These are phyloP conservation scores for Citrus reticulata DNA, from an alignment of 345 rosid species.

Conservation along the genomic window DNA sequence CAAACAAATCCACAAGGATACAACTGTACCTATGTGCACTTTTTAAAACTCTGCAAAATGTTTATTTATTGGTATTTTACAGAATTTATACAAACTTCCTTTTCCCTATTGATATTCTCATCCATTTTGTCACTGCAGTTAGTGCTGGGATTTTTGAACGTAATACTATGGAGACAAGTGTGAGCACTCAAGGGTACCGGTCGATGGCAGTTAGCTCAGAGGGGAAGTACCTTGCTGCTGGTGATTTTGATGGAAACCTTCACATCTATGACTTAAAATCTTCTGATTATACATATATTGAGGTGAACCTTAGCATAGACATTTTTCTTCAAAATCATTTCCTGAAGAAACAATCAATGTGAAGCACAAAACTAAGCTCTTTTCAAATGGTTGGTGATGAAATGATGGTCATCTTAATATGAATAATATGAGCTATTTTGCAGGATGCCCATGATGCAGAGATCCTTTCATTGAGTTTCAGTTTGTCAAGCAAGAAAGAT, in stretches of 20 bases:
- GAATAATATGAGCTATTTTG: constrained; percentile 10
- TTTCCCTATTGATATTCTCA: constrained; percentile 10
- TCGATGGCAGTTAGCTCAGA: constrained; percentile 72
- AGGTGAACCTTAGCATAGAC: constrained; percentile 34
- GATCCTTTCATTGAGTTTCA: constrained; percentile 76
- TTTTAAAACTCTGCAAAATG: not conserved
- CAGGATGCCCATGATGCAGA: constrained; percentile 75
- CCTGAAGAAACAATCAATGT: constrained; percentile 2
- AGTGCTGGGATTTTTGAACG: constrained; percentile 75
- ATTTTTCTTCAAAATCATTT: constrained; percentile 5
- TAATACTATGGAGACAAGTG: constrained; percentile 42
- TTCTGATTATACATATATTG: constrained; percentile 57
- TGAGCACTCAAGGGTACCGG: constrained; percentile 57
- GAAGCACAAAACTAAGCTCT: not conserved
- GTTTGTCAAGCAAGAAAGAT: constrained; percentile 37
- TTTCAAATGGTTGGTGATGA: not conserved
- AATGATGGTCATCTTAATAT: constrained; percentile 14
- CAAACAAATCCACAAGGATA: not conserved
- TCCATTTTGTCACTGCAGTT: constrained; percentile 33
- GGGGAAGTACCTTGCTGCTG: constrained; percentile 77
- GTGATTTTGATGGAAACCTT: constrained; percentile 80
- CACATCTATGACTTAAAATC: constrained; percentile 69
- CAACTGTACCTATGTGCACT: not conserved
- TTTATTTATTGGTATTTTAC: not conserved
- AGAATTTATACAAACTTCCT: not conserved